These are phyloP conservation scores for Wallacemonas collosoma DNA, from an alignment of 208 protist genomes.

Conservation along the genomic window DNA sequence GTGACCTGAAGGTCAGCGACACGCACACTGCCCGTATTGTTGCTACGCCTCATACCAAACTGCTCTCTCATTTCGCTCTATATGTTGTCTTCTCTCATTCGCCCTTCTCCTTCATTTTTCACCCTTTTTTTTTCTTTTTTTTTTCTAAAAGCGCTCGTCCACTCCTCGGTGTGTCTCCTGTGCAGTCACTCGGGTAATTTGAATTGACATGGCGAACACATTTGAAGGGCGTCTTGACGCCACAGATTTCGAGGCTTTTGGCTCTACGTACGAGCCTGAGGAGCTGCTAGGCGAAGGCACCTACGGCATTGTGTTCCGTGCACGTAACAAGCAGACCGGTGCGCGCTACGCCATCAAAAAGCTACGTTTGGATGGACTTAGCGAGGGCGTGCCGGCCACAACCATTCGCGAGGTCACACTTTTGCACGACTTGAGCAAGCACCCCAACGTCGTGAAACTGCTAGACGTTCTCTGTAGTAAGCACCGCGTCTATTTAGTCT, in stretches of 20 bases:
- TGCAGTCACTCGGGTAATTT: too few species aligned
- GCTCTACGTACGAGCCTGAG: conserved; percentile 48
- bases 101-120: not conserved
- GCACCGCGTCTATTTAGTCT: conserved; percentile 96
- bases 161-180: too few species aligned
- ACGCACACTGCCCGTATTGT: too few species aligned
- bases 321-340: conserved; percentile 59
- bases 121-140: conserved; percentile 10
- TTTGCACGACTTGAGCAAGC: conserved; percentile 87
- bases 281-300: conserved; percentile 95
- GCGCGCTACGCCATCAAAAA: conserved; percentile 83
- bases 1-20: too few species aligned
- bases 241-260: conserved; percentile 51
- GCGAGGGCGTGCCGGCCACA: conserved; percentile 91
- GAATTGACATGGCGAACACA: conserved; percentile 17
- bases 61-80: too few species aligned
- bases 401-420: conserved; percentile 93
- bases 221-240: conserved; percentile 50
- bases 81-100: not conserved
- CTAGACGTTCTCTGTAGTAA: conserved; percentile 96
- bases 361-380: conserved; percentile 63
- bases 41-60: too few species aligned
- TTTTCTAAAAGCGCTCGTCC: conserved; percentile 1
- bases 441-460: conserved; percentile 92
- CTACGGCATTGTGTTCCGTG: conserved; percentile 95